Percentiles rank a stretch among this genome's conserved stretches.
phyloP scores from a whole-genome alignment of 2,329 filamentous ascomycete genomes.

The Xylariales sp. region DNA sequence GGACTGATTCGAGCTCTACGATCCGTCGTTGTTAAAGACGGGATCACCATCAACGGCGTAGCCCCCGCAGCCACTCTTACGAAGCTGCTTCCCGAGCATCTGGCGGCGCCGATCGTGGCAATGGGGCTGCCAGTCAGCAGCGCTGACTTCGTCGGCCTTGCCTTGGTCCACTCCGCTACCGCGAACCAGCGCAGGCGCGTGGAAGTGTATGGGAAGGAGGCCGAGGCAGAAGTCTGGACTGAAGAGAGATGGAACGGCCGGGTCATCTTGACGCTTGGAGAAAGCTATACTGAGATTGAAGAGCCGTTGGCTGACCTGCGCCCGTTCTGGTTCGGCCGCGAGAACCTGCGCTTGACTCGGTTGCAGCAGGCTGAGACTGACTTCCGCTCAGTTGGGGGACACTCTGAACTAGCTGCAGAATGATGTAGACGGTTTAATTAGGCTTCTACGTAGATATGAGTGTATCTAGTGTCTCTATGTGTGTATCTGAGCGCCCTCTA shows the following conservation, averaged over 20 bases:
- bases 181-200: constrained; percentile 50
- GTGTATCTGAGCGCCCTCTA: neutral
- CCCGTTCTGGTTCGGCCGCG: constrained; percentile 50
- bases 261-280: constrained; percentile 51
- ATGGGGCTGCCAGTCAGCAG: constrained; percentile 51
- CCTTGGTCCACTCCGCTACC: constrained; percentile 53
- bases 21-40: constrained; percentile 40
- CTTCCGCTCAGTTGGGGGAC: constrained; percentile 6
- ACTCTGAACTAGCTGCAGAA: neutral
- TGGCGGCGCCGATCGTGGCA: constrained; percentile 43
- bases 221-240: constrained; percentile 24
- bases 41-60: constrained; percentile 54
- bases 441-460: neutral
- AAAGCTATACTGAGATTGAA: constrained; percentile 53
- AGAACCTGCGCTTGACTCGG: constrained; percentile 46
- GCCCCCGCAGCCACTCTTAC: constrained; percentile 53
- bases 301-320: constrained; percentile 42
- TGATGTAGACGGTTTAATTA: neutral
- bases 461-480: neutral
- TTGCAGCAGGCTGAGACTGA: constrained; percentile 45
- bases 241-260: constrained; percentile 51
- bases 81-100: constrained; percentile 46
- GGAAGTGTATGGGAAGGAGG: constrained; percentile 53
- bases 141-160: constrained; percentile 51
- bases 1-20: constrained; percentile 51